phyloP scores from a whole-genome alignment of 129 eudicot species.

The Flaveria robusta region DNA sequence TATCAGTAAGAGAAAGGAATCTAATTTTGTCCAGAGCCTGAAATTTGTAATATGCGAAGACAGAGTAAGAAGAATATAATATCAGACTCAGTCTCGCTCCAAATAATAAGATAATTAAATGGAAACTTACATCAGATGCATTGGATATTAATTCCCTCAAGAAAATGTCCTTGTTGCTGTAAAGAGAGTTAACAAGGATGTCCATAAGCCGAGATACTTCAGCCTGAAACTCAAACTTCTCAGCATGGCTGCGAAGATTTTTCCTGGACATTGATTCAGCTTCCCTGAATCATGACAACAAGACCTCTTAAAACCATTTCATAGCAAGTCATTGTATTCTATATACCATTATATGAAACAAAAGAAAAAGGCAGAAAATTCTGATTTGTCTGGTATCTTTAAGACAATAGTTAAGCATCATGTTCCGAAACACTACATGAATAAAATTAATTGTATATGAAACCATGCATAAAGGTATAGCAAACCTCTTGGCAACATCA shows the following conservation, averaged over 20 bases:
- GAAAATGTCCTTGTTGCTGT: conserved; percentile 98
- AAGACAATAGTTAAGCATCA: background rate
- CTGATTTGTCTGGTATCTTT: background rate
- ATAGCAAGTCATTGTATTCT: background rate
- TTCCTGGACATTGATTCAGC: conserved; percentile 89
- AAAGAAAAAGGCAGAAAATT: background rate
- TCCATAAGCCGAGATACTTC: conserved; percentile 99
- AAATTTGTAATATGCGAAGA: conserved; percentile 10
- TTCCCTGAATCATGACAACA: conserved; percentile 56
- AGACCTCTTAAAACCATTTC: background rate
- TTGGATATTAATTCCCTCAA: conserved; percentile 95
- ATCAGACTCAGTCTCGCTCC: background rate
- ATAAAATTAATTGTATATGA: background rate
- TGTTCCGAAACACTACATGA: conserved; percentile 8
- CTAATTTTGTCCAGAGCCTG: conserved; percentile 97
- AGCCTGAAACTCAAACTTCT: conserved; percentile 98
- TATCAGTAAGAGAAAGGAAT: conserved; percentile 86
- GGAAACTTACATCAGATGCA: conserved; percentile 89
- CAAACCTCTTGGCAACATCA: conserved; percentile 85
- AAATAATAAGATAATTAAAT: background rate
- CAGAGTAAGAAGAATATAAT: background rate
- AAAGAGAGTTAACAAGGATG: conserved; percentile 92
- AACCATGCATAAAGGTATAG: background rate
- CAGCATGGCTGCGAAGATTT: conserved; percentile 73
- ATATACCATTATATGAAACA: background rate